Conservation (phyloP, 495 filamentous ascomycete species). For the Letharia columbiana region DNA sequence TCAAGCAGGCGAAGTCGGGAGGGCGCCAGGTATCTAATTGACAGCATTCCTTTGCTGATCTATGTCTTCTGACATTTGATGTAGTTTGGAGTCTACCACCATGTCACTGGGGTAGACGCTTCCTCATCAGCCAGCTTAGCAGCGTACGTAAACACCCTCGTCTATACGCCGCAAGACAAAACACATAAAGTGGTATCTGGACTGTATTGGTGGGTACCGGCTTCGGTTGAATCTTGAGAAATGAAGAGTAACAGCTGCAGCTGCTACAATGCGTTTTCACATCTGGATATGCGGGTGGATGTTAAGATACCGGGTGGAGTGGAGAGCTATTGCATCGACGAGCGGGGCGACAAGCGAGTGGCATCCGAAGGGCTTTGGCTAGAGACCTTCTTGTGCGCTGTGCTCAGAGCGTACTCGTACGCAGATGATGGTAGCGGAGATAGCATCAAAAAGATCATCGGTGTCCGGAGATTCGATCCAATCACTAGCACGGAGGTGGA, state of each 20-base stretch:
- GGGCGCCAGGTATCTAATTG: constrained; percentile 38
- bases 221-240: not conserved
- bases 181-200: constrained; percentile 87
- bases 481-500: constrained; percentile 96
- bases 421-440: constrained; percentile 91
- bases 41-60: not conserved
- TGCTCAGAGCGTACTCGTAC: constrained; percentile 88
- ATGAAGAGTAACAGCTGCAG: constrained; percentile 35
- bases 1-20: constrained; percentile 66
- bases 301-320: constrained; percentile 93
- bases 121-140: constrained; percentile 95
- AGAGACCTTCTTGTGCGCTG: constrained; percentile 91
- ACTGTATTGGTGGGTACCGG: constrained; percentile 66
- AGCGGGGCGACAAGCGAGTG: constrained; percentile 85
- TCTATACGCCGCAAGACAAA: constrained; percentile 77
- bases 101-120: constrained; percentile 95
- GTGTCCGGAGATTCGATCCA: constrained; percentile 90
- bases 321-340: constrained; percentile 93
- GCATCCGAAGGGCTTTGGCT: constrained; percentile 92
- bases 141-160: constrained; percentile 96
- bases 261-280: constrained; percentile 99
- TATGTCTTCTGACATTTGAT: not conserved
- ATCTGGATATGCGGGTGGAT: constrained; percentile 95
- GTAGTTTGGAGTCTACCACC: constrained; percentile 88
- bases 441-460: constrained; percentile 85